Evolutionary conservation across 2,329 filamentous ascomycete genomes (phyloP), one percentile per base, ranked within the genome.

Genomic region (Claviceps quebecensis): DNA sequence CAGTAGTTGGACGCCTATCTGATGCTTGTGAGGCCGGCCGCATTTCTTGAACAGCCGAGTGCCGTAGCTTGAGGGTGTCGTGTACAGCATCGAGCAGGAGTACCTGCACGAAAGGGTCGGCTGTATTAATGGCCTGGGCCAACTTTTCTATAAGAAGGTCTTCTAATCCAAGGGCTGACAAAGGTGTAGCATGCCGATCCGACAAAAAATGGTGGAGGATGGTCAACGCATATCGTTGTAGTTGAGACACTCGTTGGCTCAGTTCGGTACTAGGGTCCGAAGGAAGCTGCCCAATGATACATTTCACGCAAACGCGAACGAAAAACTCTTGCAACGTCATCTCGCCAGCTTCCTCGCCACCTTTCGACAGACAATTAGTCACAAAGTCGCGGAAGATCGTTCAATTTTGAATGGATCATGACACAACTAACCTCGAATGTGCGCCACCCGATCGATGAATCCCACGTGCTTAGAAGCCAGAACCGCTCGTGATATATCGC

Each of bases 81-180:
- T 86, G 80, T 3, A 90, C 77, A n/a, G 87, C 81, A 59, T 90
- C 86, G 23, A 96, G 76, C 9, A 95, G 69, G 0, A 88, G 74
- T 14, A 85, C 81, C 60, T 95, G 89, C 1, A 91, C 76, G 49
- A 82, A 82, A 34, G 82, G 76, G 57, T 87, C 86, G 1, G 78
- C 69, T 5, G 76, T 73, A 39, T 73, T 66, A 19, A 88, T 70
- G 16, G 82, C 77, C 59, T 76, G 74, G 29, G 72, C 70, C 5
- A 95, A 73, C 56, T 80, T 77, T 36, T 83, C 79, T 53, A 93
- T 83, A 29, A 95, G 72, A 38, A 78, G 66, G 19, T 79, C 71
- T 60, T 94, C 87, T 9, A 94, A 70, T 51, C 85, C 80, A 8
- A 87, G 65, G n/a, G 73, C 72, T 17, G 75, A 73, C 7, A 89